Percentiles rank a stretch among this genome's conserved stretches.
These are phyloP conservation scores for Eucalyptus decipiens DNA, from an alignment of 345 rosid species.

Conservation along the genomic window DNA sequence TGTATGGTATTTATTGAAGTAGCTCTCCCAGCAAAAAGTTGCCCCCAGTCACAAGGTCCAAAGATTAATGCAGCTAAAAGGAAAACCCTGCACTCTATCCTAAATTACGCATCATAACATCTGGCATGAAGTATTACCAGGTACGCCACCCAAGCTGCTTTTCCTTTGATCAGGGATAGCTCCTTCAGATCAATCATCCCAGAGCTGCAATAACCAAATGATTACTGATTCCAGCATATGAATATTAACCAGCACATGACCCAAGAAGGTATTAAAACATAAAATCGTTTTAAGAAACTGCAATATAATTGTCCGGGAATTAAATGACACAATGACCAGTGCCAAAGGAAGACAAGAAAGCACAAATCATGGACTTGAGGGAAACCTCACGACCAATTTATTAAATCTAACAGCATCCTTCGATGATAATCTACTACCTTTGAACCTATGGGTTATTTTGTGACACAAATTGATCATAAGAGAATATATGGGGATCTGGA, in stretches of 20 bases:
- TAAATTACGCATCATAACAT: background rate
- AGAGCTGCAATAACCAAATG: conserved; percentile 9
- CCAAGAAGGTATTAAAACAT: background rate
- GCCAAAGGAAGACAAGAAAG: background rate
- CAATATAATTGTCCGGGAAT: background rate
- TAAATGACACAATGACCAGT: background rate
- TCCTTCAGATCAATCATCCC: conserved; percentile 20
- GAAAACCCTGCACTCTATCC: background rate
- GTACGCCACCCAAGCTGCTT: conserved; percentile 96
- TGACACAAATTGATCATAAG: background rate
- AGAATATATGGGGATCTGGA: no score
- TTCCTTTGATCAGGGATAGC: conserved; percentile 53
- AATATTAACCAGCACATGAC: background rate
- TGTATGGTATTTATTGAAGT: background rate
- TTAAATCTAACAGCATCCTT: background rate
- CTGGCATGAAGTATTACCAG: conserved; percentile 27
- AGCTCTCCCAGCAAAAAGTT: background rate
- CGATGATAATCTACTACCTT: background rate
- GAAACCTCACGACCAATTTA: background rate
- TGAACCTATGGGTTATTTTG: background rate
- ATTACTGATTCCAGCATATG: background rate
- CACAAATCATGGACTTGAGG: background rate
- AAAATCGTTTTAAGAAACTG: background rate
- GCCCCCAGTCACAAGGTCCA: background rate
- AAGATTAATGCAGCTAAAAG: background rate